Evolutionary conservation across 345 rosid genomes (phyloP).

Genomic region (Citrus trifoliata): DNA sequence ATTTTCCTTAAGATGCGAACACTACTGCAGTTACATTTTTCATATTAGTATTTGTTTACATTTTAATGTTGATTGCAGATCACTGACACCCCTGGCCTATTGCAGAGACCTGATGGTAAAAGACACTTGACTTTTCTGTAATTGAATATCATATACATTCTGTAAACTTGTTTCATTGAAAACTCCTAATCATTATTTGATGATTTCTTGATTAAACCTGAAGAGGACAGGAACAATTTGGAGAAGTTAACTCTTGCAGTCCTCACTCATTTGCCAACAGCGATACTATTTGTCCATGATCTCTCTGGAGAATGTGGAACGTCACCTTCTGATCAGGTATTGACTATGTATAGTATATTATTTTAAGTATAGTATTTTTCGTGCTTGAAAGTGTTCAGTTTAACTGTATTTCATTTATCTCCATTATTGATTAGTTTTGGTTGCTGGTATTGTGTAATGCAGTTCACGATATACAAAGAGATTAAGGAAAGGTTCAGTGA

Average conservation of each 20-base stretch:
- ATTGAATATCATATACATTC: background rate
- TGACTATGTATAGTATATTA: too few species aligned
- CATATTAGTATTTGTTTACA: constrained; percentile 11
- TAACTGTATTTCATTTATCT: background rate
- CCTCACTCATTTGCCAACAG: constrained; percentile 90
- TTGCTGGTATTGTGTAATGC: constrained; percentile 21
- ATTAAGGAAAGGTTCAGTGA: constrained; percentile 64
- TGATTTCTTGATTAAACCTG: constrained; percentile 11
- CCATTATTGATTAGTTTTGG: background rate
- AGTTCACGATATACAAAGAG: constrained; percentile 82
- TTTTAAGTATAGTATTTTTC: too few species aligned
- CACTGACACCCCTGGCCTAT: constrained; percentile 94
- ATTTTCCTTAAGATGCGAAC: constrained; percentile 3
- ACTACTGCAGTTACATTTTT: constrained; percentile 6
- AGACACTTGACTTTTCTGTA: background rate
- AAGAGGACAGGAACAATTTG: constrained; percentile 90
- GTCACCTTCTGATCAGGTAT: constrained; percentile 90
- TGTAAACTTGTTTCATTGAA: too few species aligned
- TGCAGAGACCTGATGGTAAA: constrained; percentile 81
- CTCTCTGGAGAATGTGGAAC: constrained; percentile 95
- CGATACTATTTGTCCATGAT: constrained; percentile 88
- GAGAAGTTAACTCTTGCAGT: constrained; percentile 93
- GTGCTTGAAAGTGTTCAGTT: background rate
- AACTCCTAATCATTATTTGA: background rate
- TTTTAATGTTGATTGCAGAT: constrained; percentile 49